These are phyloP conservation scores for Candida nonsorbophila DNA, from an alignment of 805 yeast species.

Conservation along the genomic window DNA sequence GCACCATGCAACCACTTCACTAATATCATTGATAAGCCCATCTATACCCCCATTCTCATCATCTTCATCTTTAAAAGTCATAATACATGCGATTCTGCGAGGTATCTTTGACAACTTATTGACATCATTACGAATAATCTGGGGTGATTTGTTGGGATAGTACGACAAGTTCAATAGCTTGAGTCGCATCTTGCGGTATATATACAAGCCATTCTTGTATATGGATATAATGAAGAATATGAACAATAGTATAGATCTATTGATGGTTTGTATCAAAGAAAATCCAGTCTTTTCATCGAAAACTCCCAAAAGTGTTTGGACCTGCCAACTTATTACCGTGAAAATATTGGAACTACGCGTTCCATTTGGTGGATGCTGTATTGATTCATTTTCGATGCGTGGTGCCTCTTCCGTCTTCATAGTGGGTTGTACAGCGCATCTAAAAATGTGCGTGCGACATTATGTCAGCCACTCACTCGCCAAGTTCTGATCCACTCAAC, in stretches of 20 bases:
- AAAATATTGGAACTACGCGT: no score
- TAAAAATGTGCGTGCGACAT: no score
- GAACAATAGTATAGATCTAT: constrained; percentile 45
- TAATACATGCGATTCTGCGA: constrained; percentile 65
- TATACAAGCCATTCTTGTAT: constrained; percentile 46
- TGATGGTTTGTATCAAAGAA: no score
- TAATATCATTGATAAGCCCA: constrained; percentile 70
- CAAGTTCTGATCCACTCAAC: no score
- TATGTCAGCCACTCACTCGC: no score
- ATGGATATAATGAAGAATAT: constrained; percentile 55
- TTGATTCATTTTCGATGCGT: no score
- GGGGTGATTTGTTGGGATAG: constrained; percentile 71
- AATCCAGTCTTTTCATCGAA: no score
- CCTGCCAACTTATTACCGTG: no score
- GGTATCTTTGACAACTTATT: constrained; percentile 72
- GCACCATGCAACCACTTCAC: constrained; percentile 83
- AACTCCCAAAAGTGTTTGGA: no score
- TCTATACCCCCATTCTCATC: constrained; percentile 88
- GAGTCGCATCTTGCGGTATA: constrained; percentile 48
- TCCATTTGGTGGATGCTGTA: no score
- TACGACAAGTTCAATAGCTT: constrained; percentile 59
- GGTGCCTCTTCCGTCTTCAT: no score
- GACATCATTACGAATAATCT: constrained; percentile 80
- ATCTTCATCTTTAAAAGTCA: constrained; percentile 66
- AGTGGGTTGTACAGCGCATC: no score